Evolutionary conservation across 306 rosid species (phyloP), one percentile per base, ranked within the genome.

Genomic region (Malus sylvestris): DNA sequence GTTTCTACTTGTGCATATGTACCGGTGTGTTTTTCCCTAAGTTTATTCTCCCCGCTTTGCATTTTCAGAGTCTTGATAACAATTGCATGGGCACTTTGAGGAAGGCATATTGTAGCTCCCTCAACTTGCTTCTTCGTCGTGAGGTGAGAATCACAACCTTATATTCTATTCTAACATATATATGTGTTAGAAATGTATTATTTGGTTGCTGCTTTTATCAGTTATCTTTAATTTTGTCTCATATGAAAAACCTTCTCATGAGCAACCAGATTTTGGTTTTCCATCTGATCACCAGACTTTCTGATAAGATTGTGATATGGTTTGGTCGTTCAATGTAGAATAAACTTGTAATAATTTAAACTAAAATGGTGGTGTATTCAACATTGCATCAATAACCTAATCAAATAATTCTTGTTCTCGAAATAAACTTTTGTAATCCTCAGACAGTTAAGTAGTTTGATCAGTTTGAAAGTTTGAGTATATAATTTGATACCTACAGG

Each of bases 101-200:
- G 77, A 92, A 91, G 86, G 89, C 93, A 76, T 95, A 95, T 82
- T 92, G 97, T 82, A 68, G 88, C 83, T 92, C 99, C 79, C 91
- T 95, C 74, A 95, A 95, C 88, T 81, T 90, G 90, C 97, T 95
- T 83, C 93, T 95, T 73, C 97, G 97, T 57, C 87, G 89, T 61
- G 97, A 95, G 99, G 99, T 32, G 35, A 32, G 35, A 32, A 32
- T 32, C 35, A 32, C 35, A 32, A 32, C 35, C 35, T 32, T 32
- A 32, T 32, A 32, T 95, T 38, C 9, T 38, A 1, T 38, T 38
- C 42, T 38, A 38, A n/a, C 5, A 40, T n/a, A 23, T 29, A 38
- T 29, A 16, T 38, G 33, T 23, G 15, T 60, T 40, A 51, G 55
- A 35, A 27, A 14, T 53, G 5, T 64, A 61, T 78, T 61, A 12